A percentile compares a stretch with the other conserved stretches of the same genome.
These are phyloP conservation scores for Spathaspora hagerdaliae DNA, from an alignment of 805 yeast species.

Conservation along the genomic window DNA sequence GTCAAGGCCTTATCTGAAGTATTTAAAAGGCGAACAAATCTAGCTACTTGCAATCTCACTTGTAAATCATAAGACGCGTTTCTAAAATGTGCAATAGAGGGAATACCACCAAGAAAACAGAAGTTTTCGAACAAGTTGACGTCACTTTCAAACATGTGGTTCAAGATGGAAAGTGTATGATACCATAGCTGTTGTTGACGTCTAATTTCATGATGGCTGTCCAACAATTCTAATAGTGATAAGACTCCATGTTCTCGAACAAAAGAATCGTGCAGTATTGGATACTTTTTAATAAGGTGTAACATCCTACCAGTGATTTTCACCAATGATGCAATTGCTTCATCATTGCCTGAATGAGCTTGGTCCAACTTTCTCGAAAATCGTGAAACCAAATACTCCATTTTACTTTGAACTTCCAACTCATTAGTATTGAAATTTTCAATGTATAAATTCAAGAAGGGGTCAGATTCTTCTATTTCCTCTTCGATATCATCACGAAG, in stretches of 20 bases:
- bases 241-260: slow-evolving; percentile 41
- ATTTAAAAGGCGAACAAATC: slow-evolving; percentile 28
- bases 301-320: slow-evolving; percentile 36
- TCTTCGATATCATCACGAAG: slow-evolving; percentile 12
- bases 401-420: slow-evolving; percentile 36
- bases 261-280: slow-evolving; percentile 34
- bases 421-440: slow-evolving; percentile 40
- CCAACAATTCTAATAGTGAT: slow-evolving; percentile 36
- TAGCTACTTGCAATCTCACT: slow-evolving; percentile 34
- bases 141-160: slow-evolving; percentile 27
- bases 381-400: slow-evolving; percentile 32
- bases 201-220: slow-evolving; percentile 27
- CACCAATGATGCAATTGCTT: slow-evolving; percentile 22
- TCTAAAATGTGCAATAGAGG: slow-evolving; percentile 35
- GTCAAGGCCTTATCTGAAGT: slow-evolving; percentile 33
- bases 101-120: slow-evolving; percentile 42
- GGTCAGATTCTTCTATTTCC: slow-evolving; percentile 21
- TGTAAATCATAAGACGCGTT: slow-evolving; percentile 24
- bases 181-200: slow-evolving; percentile 31
- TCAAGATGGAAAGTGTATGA: slow-evolving; percentile 31
- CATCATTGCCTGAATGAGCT: slow-evolving; percentile 27
- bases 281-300: slow-evolving; percentile 36
- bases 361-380: slow-evolving; percentile 28
- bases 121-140: slow-evolving; percentile 35
- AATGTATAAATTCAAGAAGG: slow-evolving; percentile 34